Evolutionary conservation across 164 flowering plant genomes (phyloP).

Genomic region (Cinnamomum chago): DNA sequence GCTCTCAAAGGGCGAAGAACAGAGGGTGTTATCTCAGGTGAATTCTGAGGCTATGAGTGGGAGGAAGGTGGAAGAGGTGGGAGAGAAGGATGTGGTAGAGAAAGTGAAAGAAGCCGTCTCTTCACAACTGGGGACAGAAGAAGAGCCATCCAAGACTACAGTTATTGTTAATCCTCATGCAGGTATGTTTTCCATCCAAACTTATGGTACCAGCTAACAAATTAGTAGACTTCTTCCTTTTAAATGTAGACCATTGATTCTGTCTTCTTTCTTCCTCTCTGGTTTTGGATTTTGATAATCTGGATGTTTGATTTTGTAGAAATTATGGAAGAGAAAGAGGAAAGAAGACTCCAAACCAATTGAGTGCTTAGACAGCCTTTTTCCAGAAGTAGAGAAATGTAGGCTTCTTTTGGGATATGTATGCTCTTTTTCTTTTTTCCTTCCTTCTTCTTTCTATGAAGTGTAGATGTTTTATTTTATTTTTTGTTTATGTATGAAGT

Average conservation of each 20-base stretch:
- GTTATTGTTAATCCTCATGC: not conserved
- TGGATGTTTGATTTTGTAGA: no score
- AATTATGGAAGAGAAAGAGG: conserved; percentile 37
- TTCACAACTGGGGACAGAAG: conserved; percentile 30
- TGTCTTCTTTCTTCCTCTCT: no score
- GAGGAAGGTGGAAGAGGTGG: conserved; percentile 18
- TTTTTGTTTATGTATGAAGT: not conserved
- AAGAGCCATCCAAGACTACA: conserved; percentile 17
- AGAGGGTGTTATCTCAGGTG: conserved; percentile 63
- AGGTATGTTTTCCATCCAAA: not conserved
- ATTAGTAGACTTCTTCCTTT: conserved; percentile 18
- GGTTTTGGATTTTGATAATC: no score
- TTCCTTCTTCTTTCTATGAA: not conserved
- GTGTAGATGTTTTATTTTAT: not conserved
- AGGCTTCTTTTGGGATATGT: not conserved
- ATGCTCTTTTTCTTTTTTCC: not conserved
- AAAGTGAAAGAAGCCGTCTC: conserved; percentile 50
- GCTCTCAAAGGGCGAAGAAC: conserved; percentile 72
- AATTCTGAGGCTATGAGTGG: conserved; percentile 67
- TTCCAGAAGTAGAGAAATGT: not conserved
- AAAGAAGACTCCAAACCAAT: conserved; percentile 57
- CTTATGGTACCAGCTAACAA: not conserved
- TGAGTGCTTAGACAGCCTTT: conserved; percentile 13
- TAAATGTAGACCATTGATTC: no score
- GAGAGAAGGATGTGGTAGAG: conserved; percentile 29